phyloP scores from a whole-genome alignment of 495 filamentous ascomycete species.

The Aspergillus indologenus region DNA sequence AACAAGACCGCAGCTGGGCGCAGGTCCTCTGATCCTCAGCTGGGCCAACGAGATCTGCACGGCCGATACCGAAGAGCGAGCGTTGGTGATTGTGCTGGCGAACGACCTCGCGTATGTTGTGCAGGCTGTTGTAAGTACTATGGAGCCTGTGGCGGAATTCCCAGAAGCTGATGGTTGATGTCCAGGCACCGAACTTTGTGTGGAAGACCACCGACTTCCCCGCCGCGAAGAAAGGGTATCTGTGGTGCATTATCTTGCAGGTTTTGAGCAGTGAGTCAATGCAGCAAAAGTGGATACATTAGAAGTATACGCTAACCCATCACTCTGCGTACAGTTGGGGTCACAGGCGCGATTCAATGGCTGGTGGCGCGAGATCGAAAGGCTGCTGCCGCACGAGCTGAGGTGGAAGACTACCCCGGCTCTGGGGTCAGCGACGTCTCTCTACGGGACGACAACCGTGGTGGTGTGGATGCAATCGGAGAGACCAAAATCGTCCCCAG shows the following conservation, averaged over 20 bases:
- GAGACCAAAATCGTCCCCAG: neutral
- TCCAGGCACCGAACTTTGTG: constrained; percentile 37
- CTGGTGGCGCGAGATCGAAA: neutral
- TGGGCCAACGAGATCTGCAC: constrained; percentile 33
- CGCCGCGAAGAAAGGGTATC: constrained; percentile 32
- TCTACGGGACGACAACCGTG: neutral
- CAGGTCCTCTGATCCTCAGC: constrained; percentile 25
- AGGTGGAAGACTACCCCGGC: neutral
- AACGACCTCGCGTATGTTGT: constrained; percentile 30
- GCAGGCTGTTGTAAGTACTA: constrained; percentile 27
- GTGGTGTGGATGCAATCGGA: neutral
- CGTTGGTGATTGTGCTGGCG: constrained; percentile 22
- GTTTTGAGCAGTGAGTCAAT: constrained; percentile 19
- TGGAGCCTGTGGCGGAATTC: neutral
- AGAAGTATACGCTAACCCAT: neutral
- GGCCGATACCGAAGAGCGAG: constrained; percentile 26
- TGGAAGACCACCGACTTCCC: constrained; percentile 41
- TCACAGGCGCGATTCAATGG: neutral
- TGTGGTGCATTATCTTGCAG: constrained; percentile 31
- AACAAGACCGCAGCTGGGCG: constrained; percentile 16
- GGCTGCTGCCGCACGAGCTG: neutral
- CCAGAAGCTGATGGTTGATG: neutral
- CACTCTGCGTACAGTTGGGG: neutral
- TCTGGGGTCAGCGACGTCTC: neutral
- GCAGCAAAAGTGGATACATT: neutral